Evolutionary conservation across 2,329 filamentous ascomycete genomes (phyloP).

Genomic region (Fusarium praegraminearum): DNA sequence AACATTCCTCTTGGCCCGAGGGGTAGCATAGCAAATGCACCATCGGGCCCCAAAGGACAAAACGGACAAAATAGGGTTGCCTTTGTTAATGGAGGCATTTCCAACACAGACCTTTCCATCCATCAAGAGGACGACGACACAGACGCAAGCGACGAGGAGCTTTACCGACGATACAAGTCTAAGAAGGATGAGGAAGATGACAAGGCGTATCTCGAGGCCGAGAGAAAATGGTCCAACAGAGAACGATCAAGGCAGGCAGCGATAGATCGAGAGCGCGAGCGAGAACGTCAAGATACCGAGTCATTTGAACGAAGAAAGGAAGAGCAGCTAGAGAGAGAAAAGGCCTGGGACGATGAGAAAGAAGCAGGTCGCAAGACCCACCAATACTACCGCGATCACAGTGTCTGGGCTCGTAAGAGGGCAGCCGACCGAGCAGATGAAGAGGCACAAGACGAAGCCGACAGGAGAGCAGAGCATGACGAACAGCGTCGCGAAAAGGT

Average conservation of each 20-base stretch:
- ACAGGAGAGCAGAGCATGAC: slow-evolving; percentile 81
- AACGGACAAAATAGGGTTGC: slow-evolving; percentile 72
- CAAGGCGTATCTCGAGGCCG: slow-evolving; percentile 84
- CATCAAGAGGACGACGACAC: slow-evolving; percentile 86
- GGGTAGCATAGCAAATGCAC: slow-evolving; percentile 75
- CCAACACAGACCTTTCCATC: slow-evolving; percentile 68
- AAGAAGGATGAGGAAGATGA: slow-evolving; percentile 82
- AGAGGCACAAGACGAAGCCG: slow-evolving; percentile 80
- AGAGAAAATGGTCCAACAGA: slow-evolving; percentile 90
- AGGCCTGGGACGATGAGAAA: slow-evolving; percentile 91
- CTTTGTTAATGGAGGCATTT: slow-evolving; percentile 83
- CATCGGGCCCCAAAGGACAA: slow-evolving; percentile 73
- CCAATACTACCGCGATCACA: slow-evolving; percentile 89
- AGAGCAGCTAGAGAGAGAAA: slow-evolving; percentile 72
- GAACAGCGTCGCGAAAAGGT: slow-evolving; percentile 77
- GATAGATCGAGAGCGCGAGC: slow-evolving; percentile 83
- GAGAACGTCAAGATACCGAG: slow-evolving; percentile 80
- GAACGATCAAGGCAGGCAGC: slow-evolving; percentile 87
- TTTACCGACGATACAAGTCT: slow-evolving; percentile 77
- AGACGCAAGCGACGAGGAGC: slow-evolving; percentile 86
- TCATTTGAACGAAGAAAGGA: slow-evolving; percentile 75
- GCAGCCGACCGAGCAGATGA: slow-evolving; percentile 79
- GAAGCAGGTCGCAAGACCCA: slow-evolving; percentile 79
- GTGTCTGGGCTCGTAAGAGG: slow-evolving; percentile 86
- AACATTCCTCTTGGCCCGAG: slow-evolving; percentile 54